Base-by-base conservation (phyloP, 495 filamentous ascomycete species). In the Peziza echinospora region DNA sequence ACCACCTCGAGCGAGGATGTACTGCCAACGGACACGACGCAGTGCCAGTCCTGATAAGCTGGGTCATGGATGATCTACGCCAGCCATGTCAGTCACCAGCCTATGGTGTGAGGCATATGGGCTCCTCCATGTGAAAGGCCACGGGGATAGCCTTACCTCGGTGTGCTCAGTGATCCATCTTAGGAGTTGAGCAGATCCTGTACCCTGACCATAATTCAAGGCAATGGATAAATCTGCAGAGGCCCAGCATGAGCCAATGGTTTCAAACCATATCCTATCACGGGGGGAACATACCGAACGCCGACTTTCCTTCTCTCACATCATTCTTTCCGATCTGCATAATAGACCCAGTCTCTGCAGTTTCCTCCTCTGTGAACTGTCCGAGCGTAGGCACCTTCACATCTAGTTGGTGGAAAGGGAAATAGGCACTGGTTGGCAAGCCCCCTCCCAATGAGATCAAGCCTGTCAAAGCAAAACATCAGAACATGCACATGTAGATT, bases 121-220 rank as follows among this genome's bases (percentile, higher is more conserved):
- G n/a, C 41, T 43, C 3, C 11, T 17, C 45, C 13, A n/a, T n/a
- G n/a, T n/a, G n/a, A n/a, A n/a, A n/a, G n/a, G n/a, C 8, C 2
- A 43, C 10, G 41, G 43, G 16, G 23, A 19, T 39, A 16, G 5
- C 19, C 60, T 41, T 57, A 72, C 71, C 59, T 89, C 89, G 0
- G 84, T 91, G 62, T 97, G 89, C 64, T 96, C 89, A 0, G 83
- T 91, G 34, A 92, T 68, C 59, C 81, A 97, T 26, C 89, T 71
- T 25, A 91, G 66, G 54, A 97, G 59, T 63, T 93, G 89, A 1
- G 86, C 80, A 24, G 84, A 72, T 22, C 89, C 89, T 11, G 73
- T 73, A 13, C 83, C 77, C 61, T 93, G 82, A 4, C 77, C 80
- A 62, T 97, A 97, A 63, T 96, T 94, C 56, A 91, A 71, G 24